A percentile compares a stretch with the other conserved stretches of the same genome.
These are phyloP conservation scores for Telopea speciosissima DNA, from an alignment of 177 flowering plant genomes.

Conservation along the genomic window DNA sequence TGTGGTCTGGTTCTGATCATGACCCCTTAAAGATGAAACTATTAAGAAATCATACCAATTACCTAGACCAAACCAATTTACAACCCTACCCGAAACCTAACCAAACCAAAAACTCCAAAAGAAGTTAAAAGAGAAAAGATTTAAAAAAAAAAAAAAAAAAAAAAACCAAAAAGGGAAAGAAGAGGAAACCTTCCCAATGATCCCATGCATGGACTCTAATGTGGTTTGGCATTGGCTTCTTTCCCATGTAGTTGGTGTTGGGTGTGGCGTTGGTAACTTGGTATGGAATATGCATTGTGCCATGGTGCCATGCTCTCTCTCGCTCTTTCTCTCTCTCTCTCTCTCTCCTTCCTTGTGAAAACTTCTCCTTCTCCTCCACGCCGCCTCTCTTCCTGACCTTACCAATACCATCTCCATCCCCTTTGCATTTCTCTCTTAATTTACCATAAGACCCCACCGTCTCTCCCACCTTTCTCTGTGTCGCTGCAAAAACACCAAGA, in stretches of 20 bases:
- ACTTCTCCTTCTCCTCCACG: conserved; percentile 5
- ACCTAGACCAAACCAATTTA: too few relatives aligned
- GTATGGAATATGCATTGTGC: too few relatives aligned
- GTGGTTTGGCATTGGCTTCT: not conserved
- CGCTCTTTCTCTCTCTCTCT: too few relatives aligned
- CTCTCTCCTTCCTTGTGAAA: not conserved
- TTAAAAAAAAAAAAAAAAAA: too few relatives aligned
- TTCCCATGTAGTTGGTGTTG: not conserved
- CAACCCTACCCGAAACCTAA: too few relatives aligned
- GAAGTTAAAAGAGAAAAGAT: too few relatives aligned
- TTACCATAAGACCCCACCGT: not conserved
- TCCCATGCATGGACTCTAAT: not conserved
- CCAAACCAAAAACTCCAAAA: too few relatives aligned
- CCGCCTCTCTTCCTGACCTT: conserved; percentile 1
- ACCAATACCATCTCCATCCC: not conserved
- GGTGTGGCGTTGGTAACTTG: too few relatives aligned
- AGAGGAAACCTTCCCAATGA: not conserved
- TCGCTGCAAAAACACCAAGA: not conserved
- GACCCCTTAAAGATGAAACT: too few relatives aligned
- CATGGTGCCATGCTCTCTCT: not conserved
- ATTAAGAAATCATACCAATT: too few relatives aligned
- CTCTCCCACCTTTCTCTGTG: not conserved
- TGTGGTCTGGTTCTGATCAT: too few relatives aligned
- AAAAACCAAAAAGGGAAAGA: not conserved
- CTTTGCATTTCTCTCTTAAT: conserved; percentile 14